Evolutionary conservation across 2,329 filamentous ascomycete species (phyloP).

Genomic region (Cytospora piceae): DNA sequence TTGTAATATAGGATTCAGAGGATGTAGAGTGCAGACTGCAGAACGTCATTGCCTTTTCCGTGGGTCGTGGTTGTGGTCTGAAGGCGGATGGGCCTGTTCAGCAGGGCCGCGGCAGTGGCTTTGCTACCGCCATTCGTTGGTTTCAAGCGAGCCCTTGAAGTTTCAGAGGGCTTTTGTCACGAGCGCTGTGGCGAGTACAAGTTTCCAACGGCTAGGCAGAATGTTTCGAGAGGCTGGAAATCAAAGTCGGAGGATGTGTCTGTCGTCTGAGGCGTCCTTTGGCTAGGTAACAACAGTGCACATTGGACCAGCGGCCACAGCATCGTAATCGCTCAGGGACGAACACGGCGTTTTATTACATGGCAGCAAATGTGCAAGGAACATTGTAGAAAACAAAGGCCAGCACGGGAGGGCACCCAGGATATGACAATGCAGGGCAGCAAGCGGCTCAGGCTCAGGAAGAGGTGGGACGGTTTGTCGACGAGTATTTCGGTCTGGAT

Average conservation of each 20-base stretch:
- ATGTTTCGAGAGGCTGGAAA: conserved; percentile 24
- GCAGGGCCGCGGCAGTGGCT: conserved; percentile 22
- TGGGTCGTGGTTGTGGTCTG: conserved; percentile 20
- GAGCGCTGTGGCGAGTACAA: conserved; percentile 19
- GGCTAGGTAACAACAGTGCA: conserved; percentile 15
- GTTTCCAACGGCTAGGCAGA: conserved; percentile 23
- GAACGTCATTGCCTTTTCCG: conserved; percentile 13
- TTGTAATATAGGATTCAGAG: conserved; percentile 19
- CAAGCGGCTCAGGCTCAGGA: conserved; percentile 3
- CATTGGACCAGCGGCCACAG: conserved; percentile 21
- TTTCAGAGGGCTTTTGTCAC: conserved; percentile 27
- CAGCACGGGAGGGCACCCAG: conserved; percentile 18
- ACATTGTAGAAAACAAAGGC: conserved; percentile 10
- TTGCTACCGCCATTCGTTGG: conserved; percentile 15
- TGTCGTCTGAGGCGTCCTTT: conserved; percentile 20
- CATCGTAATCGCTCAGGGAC: conserved; percentile 20
- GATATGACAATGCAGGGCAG: conserved; percentile 22
- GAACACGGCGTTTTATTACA: conserved; percentile 16
- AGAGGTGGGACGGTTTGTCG: conserved; percentile 21
- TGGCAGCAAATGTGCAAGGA: conserved; percentile 6
- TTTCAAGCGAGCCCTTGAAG: conserved; percentile 24
- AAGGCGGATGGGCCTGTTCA: conserved; percentile 17
- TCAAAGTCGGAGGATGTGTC: conserved; percentile 19
- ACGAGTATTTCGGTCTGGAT: conserved; percentile 7
- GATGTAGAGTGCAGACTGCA: conserved; percentile 12